phyloP scores from a whole-genome alignment of 495 filamentous ascomycete species.

The Tuber umbilicatum region DNA sequence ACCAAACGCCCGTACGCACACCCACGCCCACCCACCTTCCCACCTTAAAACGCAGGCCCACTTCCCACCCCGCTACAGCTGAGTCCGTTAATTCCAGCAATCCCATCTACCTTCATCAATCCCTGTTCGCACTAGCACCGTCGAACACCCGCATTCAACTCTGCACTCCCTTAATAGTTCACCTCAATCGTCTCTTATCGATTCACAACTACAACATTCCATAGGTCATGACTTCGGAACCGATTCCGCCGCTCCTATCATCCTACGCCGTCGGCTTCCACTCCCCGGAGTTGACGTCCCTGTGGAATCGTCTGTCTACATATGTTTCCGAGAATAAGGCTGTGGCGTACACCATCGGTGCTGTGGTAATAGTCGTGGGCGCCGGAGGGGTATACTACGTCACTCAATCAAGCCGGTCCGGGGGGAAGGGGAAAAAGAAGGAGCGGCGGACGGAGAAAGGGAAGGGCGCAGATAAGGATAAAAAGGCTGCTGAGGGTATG shows the following conservation, averaged over 20 bases:
- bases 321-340: constrained; percentile 96
- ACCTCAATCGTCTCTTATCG: neutral
- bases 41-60: neutral
- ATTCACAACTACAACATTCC: neutral
- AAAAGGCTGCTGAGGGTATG: constrained; percentile 41
- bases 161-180: neutral
- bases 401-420: constrained; percentile 53
- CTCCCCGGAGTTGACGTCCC: constrained; percentile 46
- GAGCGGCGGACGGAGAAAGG: constrained; percentile 54
- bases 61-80: neutral
- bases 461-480: constrained; percentile 42
- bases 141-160: neutral
- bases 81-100: neutral
- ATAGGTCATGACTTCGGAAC: neutral
- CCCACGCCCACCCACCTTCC: neutral
- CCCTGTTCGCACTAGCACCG: neutral
- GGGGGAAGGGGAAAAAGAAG: constrained; percentile 55
- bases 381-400: constrained; percentile 91
- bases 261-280: constrained; percentile 31
- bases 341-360: constrained; percentile 89
- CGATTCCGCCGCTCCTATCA: constrained; percentile 35
- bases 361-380: constrained; percentile 80
- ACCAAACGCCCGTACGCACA: neutral
- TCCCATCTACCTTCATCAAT: neutral
- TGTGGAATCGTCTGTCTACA: constrained; percentile 81